Base-by-base conservation (phyloP, 108 stramenopile species). In the Schizochytrium sp. region DNA sequence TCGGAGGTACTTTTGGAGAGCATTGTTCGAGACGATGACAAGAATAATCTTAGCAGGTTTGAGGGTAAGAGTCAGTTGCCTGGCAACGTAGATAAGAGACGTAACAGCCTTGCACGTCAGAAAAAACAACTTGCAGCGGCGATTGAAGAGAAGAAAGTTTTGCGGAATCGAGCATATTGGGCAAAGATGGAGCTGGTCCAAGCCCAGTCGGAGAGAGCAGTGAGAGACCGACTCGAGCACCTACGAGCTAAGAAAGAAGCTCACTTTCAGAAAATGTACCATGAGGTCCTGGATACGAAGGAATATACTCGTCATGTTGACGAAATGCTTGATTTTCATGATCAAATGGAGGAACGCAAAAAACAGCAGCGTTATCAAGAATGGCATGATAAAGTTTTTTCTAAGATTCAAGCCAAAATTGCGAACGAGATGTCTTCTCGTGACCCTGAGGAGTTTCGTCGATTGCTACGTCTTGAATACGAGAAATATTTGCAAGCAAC, bases 401-500 rank as follows among this genome's bases (percentile, higher is more conserved):
- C 61, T 19, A 76, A 3, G 72, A 91, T 91, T 38, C 38, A 56
- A 45, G 46, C 44, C 64, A 46, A 64, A 46, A 88, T 92, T 13
- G 46, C 87, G 58, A 42, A 53, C 4, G 41, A 60, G 42, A 49
- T 91, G 3, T 56, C 56, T 0, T 41, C 10, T 13, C 72, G 46
- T 41, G 15, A 19, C 46, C 41, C 60, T 4, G 60, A 89, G 83
- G 28, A 90, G 56, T 73, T 90, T 61, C 83, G 87, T 47, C 49
- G 41, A 3, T 45, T 61, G 69, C 46, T 57, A 61, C 61, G 87
- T 61, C 44, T 19, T 45, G 89, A 92, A 3, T 91, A 57, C 87
- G 45, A 92, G 46, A 91, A 92, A 72, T 92, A 91, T 72, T 56
- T 92, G 42, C 89, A 87, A 2, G 72, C 61, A 2, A 92, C 92